phyloP scores from a whole-genome alignment of 2,329 filamentous ascomycete species.

The Periconia macrospinosa region DNA sequence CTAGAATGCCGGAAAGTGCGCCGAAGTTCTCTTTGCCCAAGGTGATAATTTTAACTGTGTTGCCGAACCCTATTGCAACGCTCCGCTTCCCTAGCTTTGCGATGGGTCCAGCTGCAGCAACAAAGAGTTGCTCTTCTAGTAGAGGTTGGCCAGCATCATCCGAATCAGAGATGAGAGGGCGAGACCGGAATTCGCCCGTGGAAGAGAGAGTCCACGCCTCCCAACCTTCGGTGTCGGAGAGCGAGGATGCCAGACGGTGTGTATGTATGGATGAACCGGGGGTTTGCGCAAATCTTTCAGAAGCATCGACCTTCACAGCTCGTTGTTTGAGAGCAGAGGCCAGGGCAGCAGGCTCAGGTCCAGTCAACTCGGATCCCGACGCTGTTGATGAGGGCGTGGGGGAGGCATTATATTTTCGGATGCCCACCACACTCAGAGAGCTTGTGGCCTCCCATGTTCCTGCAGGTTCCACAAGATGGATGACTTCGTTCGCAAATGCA shows the following conservation, averaged over 20 bases:
- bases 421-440: slow-evolving; percentile 64
- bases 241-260: slow-evolving; percentile 2
- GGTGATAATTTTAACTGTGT: slow-evolving; percentile 71
- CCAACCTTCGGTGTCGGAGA: slow-evolving; percentile 47
- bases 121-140: slow-evolving; percentile 61
- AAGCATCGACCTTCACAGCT: slow-evolving; percentile 17
- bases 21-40: slow-evolving; percentile 68
- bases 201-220: slow-evolving; percentile 57
- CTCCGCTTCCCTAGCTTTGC: slow-evolving; percentile 64
- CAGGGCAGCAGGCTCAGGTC: slow-evolving; percentile 13
- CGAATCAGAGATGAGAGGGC: slow-evolving; percentile 33
- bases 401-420: slow-evolving; percentile 53
- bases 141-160: slow-evolving; percentile 11
- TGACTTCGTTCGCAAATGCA: slow-evolving; percentile 51
- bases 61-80: slow-evolving; percentile 71
- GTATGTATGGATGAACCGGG: background rate
- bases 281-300: background rate
- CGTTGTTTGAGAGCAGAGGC: slow-evolving; percentile 34
- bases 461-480: slow-evolving; percentile 61
- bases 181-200: slow-evolving; percentile 48
- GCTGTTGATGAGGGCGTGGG: slow-evolving; percentile 30
- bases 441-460: slow-evolving; percentile 67
- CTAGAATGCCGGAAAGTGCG: slow-evolving; percentile 14
- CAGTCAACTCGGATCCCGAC: slow-evolving; percentile 27
- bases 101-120: slow-evolving; percentile 68